phyloP scores from a whole-genome alignment of 305 asterid genomes.

The Fraxinus dipetala region DNA sequence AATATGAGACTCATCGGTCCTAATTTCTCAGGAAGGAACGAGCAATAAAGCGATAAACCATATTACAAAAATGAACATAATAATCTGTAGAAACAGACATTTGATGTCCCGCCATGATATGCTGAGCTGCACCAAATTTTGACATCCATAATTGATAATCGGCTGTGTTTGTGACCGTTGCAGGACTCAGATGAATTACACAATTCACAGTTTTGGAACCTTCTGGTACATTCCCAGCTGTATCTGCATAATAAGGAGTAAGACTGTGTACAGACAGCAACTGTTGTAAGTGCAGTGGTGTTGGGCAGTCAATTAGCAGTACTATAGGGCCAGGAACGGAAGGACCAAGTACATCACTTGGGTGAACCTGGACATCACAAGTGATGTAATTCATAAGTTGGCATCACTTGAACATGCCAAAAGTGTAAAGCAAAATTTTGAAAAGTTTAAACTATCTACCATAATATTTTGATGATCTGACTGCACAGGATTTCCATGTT shows the following conservation, averaged over 20 bases:
- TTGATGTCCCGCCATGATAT: conserved; percentile 95
- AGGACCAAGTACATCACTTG: conserved; percentile 78
- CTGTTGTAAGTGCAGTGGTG: conserved; percentile 55
- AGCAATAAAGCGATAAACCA: conserved; percentile 3
- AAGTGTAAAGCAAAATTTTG: background rate
- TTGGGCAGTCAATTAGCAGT: conserved; percentile 84
- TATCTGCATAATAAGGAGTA: conserved; percentile 50
- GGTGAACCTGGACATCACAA: conserved; percentile 60
- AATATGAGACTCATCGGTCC: conserved; percentile 24
- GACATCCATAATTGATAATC: conserved; percentile 81
- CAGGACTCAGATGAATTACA: conserved; percentile 74
- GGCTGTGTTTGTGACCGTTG: conserved; percentile 42
- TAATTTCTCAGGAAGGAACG: conserved; percentile 7
- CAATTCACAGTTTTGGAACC: conserved; percentile 69
- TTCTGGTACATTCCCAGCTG: conserved; percentile 37
- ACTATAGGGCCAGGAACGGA: conserved; percentile 87
- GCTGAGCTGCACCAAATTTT: conserved; percentile 76
- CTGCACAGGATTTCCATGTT: conserved; percentile 72
- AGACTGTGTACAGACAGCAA: conserved; percentile 48
- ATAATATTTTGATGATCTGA: conserved; percentile 63
- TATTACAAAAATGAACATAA: background rate
- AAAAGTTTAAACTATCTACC: conserved; percentile 33
- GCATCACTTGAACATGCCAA: conserved; percentile 4
- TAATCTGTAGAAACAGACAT: conserved; percentile 41
- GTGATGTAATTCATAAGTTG: background rate